These are phyloP conservation scores for Trametes meyenii DNA, from an alignment of 768 basidiomycete genomes.

Conservation along the genomic window DNA sequence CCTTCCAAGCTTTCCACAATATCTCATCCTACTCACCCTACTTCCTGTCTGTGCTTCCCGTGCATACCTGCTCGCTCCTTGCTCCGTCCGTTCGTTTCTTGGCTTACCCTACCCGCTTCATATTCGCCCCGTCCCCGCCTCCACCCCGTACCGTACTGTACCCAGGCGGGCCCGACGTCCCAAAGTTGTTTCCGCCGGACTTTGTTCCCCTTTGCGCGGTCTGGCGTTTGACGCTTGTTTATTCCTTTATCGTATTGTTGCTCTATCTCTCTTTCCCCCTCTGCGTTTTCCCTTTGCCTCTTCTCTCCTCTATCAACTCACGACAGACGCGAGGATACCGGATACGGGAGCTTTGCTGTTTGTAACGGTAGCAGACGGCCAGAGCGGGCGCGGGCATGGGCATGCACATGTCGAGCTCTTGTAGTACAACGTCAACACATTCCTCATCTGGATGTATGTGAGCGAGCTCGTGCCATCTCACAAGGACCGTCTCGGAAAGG, in stretches of 20 bases:
- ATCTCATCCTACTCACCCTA: neutral
- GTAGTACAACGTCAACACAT: constrained; percentile 9
- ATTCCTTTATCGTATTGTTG: neutral
- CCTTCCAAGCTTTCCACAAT: neutral
- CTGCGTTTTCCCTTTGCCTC: neutral
- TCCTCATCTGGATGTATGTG: neutral
- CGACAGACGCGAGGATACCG: no score
- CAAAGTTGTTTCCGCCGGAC: constrained; percentile 8
- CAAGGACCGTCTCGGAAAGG: neutral
- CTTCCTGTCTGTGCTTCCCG: neutral
- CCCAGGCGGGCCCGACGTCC: neutral
- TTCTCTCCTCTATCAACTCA: no score
- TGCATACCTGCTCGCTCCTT: constrained; percentile 1
- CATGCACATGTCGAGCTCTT: neutral
- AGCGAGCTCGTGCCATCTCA: neutral
- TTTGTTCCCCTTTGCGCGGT: neutral
- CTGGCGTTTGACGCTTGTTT: neutral
- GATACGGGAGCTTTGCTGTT: no score
- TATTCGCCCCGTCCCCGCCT: neutral
- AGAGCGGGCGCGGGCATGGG: no score
- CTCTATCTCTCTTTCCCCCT: neutral
- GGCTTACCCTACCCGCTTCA: neutral
- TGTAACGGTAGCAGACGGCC: neutral
- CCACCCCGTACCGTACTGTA: neutral
- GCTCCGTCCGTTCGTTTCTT: neutral